Evolutionary conservation across 257 asterid genomes (phyloP).

Genomic region (Eucommia ulmoides): DNA sequence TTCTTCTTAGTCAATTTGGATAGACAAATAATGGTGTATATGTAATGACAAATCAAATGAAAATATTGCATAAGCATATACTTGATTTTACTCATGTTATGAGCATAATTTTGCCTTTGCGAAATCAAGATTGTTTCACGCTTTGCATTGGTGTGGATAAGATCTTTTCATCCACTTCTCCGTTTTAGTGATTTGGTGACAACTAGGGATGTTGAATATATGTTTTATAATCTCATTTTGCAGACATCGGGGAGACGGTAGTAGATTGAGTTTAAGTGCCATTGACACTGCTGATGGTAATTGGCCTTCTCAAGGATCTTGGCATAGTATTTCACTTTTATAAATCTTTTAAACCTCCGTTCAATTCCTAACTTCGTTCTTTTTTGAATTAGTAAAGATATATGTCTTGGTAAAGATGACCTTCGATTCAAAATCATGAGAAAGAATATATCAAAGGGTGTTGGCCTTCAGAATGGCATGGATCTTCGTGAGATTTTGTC

Average conservation of each 20-base stretch:
- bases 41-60: no score
- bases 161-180: neutral
- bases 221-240: constrained; percentile 18
- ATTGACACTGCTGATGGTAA: constrained; percentile 44
- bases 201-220: neutral
- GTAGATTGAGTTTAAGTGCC: constrained; percentile 17
- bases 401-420: constrained; percentile 52
- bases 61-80: no score
- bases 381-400: constrained; percentile 26
- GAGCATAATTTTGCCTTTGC: no score
- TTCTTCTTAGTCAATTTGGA: no score
- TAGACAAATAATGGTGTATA: no score
- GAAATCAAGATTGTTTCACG: no score
- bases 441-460: constrained; percentile 28
- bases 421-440: constrained; percentile 69
- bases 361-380: constrained; percentile 13
- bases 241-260: constrained; percentile 53
- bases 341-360: constrained; percentile 7
- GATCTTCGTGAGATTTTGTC: constrained; percentile 81
- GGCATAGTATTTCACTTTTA: constrained; percentile 6
- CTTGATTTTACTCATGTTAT: neutral
- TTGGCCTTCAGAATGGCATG: constrained; percentile 29
- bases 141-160: neutral
- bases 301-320: constrained; percentile 7
- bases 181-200: neutral